A percentile compares a stretch with the other conserved stretches of the same genome.
These are phyloP conservation scores for Aspergillus glaucus DNA, from an alignment of 2,329 filamentous ascomycete species.

Conservation along the genomic window DNA sequence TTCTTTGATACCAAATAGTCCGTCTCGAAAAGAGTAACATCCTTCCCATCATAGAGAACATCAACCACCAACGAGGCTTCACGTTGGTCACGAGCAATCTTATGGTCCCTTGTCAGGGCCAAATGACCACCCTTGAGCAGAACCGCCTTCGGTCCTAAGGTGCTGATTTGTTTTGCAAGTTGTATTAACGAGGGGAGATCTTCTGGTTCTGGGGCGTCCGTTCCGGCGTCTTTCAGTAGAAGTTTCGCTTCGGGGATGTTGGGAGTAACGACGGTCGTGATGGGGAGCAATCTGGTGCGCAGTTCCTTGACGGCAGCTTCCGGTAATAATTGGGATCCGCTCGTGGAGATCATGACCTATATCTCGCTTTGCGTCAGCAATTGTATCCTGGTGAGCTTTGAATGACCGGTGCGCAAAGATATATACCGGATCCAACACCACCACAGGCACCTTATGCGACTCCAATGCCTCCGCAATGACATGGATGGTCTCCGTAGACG, in stretches of 20 bases:
- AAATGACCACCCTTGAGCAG: conserved; percentile 86
- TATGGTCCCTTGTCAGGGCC: conserved; percentile 63
- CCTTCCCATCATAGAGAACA: conserved; percentile 60
- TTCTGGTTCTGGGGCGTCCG: conserved; percentile 41
- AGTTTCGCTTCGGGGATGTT: conserved; percentile 45
- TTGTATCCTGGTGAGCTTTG: background rate
- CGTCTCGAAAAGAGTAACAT: conserved; percentile 60
- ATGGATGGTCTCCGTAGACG: conserved; percentile 62
- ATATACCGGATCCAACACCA: conserved; percentile 70
- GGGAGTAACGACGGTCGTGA: conserved; percentile 43
- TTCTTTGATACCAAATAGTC: conserved; percentile 67
- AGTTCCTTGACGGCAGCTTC: conserved; percentile 36
- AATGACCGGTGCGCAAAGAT: background rate
- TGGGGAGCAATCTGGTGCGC: conserved; percentile 35
- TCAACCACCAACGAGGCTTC: conserved; percentile 68
- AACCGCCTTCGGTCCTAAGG: conserved; percentile 70
- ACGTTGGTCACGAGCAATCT: conserved; percentile 51
- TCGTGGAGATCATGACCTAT: conserved; percentile 74
- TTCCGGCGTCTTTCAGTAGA: conserved; percentile 37
- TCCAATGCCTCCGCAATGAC: conserved; percentile 61
- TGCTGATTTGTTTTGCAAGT: conserved; percentile 60
- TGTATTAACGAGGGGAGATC: conserved; percentile 60
- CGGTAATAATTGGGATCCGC: conserved; percentile 42
- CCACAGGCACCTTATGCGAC: conserved; percentile 50
- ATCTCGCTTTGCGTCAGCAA: conserved; percentile 11